Conservation (phyloP, 768 basidiomycete species). For the Leccinum barrowsii region DNA sequence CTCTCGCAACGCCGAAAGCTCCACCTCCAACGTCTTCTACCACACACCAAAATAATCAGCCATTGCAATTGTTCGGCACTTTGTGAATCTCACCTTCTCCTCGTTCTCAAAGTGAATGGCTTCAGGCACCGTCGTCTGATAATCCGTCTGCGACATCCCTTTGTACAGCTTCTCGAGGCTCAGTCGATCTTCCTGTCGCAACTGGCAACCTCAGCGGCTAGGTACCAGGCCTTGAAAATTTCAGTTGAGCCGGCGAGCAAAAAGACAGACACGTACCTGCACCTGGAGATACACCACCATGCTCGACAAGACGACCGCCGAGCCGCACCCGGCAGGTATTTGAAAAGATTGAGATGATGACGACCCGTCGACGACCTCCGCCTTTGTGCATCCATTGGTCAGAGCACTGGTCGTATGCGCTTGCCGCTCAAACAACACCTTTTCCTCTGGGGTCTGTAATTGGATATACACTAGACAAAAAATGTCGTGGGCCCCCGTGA, state of each 20-base stretch:
- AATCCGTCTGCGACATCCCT: too few species aligned
- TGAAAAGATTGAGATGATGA: conserved; percentile 33
- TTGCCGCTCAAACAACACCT: conserved; percentile 67
- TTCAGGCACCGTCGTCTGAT: too few species aligned
- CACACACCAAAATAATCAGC: too few species aligned
- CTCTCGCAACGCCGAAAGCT: too few species aligned
- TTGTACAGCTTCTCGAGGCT: too few species aligned
- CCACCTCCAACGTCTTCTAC: too few species aligned
- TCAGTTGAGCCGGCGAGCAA: not conserved
- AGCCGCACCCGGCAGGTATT: conserved; percentile 79
- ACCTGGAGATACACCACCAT: conserved; percentile 81
- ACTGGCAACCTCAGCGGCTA: conserved; percentile 84
- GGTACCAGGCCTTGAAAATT: conserved; percentile 76
- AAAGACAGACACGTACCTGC: conserved; percentile 43
- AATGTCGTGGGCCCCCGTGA: too few species aligned
- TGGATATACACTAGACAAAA: conserved; percentile 40
- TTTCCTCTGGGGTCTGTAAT: conserved; percentile 59
- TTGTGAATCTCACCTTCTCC: too few species aligned
- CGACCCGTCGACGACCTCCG: conserved; percentile 59
- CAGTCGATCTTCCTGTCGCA: conserved; percentile 19
- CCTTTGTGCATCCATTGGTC: conserved; percentile 83
- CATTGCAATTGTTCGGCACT: too few species aligned
- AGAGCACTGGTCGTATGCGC: conserved; percentile 71
- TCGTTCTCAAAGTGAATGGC: conserved; percentile 20
- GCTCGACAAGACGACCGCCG: conserved; percentile 57